A percentile compares a stretch with the other conserved stretches of the same genome.
Conservation (phyloP, 116 monocot species). For the Zostera marina region DNA sequence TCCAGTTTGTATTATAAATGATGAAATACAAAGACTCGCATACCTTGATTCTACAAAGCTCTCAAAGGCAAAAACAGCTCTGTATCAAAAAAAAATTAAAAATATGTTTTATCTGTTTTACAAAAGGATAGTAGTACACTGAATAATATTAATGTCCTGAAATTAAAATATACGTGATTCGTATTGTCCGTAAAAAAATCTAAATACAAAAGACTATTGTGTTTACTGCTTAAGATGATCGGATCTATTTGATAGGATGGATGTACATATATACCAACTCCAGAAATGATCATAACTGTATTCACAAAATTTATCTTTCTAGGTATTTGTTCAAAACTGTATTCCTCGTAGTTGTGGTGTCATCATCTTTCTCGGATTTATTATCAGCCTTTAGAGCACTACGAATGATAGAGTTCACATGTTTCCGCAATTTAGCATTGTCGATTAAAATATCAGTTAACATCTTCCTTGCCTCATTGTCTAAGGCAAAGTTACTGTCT, state of each 20-base stretch:
- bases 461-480: slow-evolving; percentile 43
- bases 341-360: slow-evolving; percentile 20
- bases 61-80: too few species aligned
- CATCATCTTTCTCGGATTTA: slow-evolving; percentile 41
- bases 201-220: too few species aligned
- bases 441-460: slow-evolving; percentile 48
- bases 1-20: too few species aligned
- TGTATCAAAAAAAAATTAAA: too few species aligned
- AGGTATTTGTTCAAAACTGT: slow-evolving; percentile 51
- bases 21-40: too few species aligned
- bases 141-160: too few species aligned
- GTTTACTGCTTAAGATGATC: too few species aligned
- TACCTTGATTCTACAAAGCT: too few species aligned
- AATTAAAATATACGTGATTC: too few species aligned
- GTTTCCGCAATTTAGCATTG: slow-evolving; percentile 66
- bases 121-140: too few species aligned
- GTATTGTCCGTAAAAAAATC: too few species aligned
- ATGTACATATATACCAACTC: neutral
- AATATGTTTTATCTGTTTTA: too few species aligned
- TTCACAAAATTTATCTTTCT: slow-evolving; percentile 27
- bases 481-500: slow-evolving; percentile 17
- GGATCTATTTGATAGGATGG: neutral
- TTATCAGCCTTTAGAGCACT: slow-evolving; percentile 25
- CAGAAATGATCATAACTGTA: neutral
- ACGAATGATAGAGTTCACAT: slow-evolving; percentile 53